Conservation (phyloP, 192 early-diverging fungal genomes). For the Pilobolus umbonatus region DNA sequence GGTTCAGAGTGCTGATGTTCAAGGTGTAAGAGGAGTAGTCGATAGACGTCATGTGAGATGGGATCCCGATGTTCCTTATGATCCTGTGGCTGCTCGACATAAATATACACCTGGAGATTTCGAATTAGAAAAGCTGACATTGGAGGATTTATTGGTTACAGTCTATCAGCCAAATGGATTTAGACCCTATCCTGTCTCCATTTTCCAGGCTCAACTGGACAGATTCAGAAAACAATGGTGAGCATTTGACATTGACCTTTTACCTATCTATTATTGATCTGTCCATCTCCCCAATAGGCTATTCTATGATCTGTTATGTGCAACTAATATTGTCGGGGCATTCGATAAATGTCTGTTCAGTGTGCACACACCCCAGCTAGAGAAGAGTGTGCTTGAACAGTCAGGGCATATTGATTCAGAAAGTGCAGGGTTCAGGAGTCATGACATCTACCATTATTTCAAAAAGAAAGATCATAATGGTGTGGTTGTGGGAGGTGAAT, state of each 20-base stretch:
- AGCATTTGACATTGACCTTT: too few relatives aligned
- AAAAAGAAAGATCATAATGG: constrained; percentile 27
- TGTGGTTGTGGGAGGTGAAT: constrained; percentile 33
- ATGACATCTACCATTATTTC: constrained; percentile 37
- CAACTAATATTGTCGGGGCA: constrained; percentile 83
- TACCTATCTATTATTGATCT: neutral
- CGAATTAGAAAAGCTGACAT: constrained; percentile 72
- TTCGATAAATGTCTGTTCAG: constrained; percentile 95
- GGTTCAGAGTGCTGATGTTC: constrained; percentile 75
- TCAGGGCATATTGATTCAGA: constrained; percentile 27
- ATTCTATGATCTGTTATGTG: constrained; percentile 83
- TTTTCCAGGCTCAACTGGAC: constrained; percentile 82
- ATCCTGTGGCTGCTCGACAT: constrained; percentile 54
- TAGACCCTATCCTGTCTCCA: constrained; percentile 80
- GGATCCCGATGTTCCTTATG: constrained; percentile 58
- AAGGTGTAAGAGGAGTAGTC: constrained; percentile 83
- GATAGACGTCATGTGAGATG: constrained; percentile 80
- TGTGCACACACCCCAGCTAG: constrained; percentile 80
- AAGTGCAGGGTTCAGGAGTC: constrained; percentile 22
- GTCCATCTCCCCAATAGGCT: constrained; percentile 40
- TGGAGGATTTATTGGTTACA: constrained; percentile 87
- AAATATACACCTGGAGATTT: constrained; percentile 73
- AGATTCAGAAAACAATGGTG: constrained; percentile 85
- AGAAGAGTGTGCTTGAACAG: constrained; percentile 40
- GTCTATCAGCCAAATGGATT: constrained; percentile 80